A percentile compares a stretch with the other conserved stretches of the same genome.
Conservation (phyloP, 768 basidiomycete genomes). For the Pleurotus citrinopileatus region DNA sequence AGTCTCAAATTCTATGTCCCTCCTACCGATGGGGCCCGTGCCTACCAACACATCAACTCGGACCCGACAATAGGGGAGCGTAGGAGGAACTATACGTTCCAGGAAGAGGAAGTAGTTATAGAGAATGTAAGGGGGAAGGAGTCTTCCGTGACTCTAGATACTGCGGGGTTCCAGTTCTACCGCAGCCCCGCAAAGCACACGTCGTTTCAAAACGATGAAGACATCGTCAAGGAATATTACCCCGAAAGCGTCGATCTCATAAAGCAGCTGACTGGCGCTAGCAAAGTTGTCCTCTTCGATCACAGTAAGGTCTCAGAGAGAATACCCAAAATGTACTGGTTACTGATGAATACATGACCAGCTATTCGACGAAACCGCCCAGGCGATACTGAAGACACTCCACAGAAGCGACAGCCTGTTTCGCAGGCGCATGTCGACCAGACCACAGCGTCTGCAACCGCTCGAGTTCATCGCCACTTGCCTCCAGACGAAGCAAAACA, state of each 20-base stretch:
- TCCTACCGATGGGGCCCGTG: constrained; percentile 23
- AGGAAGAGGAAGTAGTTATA: constrained; percentile 20
- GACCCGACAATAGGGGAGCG: constrained; percentile 20
- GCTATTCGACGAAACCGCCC: constrained; percentile 19
- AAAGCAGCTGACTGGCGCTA: constrained; percentile 37
- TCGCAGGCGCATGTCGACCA: constrained; percentile 36
- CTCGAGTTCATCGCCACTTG: constrained; percentile 36
- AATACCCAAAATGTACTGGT: neutral
- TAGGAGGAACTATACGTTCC: constrained; percentile 16
- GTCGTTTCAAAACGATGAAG: constrained; percentile 30
- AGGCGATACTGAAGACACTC: constrained; percentile 17
- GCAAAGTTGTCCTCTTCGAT: constrained; percentile 36
- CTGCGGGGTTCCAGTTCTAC: constrained; percentile 32
- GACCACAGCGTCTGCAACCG: constrained; percentile 29
- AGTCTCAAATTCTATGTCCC: constrained; percentile 16
- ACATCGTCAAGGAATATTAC: constrained; percentile 35
- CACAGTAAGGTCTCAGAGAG: constrained; percentile 28
- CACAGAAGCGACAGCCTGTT: constrained; percentile 23
- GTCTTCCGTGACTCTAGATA: constrained; percentile 26
- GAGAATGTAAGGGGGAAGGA: constrained; percentile 33
- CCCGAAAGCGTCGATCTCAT: constrained; percentile 34
- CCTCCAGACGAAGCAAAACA: constrained; percentile 30
- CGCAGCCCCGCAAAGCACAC: constrained; percentile 21
- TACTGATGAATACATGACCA: constrained; percentile 20
- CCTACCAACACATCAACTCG: constrained; percentile 22